Conservation (phyloP, 2,329 filamentous ascomycete species). For the Elsinoe ampelina region DNA sequence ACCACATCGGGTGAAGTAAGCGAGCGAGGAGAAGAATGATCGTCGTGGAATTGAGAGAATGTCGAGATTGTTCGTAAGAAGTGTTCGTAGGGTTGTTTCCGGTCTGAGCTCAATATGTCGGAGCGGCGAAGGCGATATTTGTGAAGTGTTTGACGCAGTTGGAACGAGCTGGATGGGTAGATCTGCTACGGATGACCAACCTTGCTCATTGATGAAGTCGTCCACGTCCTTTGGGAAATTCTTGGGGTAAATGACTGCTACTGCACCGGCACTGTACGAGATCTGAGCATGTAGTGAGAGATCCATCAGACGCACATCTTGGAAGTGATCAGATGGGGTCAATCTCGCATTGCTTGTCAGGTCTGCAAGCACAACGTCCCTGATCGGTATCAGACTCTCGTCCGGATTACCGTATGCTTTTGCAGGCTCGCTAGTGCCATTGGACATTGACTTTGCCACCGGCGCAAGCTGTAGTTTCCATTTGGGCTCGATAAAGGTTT, state of each 20-base stretch:
- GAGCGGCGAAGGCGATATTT: constrained; percentile 12
- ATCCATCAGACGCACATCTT: constrained; percentile 79
- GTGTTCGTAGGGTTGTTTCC: constrained; percentile 56
- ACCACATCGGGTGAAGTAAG: constrained; percentile 61
- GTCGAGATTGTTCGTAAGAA: constrained; percentile 77
- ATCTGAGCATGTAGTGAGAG: constrained; percentile 41
- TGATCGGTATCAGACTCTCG: constrained; percentile 47
- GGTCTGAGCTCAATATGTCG: constrained; percentile 28
- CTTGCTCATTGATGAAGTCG: constrained; percentile 66
- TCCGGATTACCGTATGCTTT: neutral
- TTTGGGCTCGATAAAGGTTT: constrained; percentile 66
- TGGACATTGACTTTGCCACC: too few relatives aligned
- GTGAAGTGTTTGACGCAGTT: constrained; percentile 24
- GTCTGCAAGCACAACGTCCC: constrained; percentile 46
- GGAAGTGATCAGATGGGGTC: constrained; percentile 73
- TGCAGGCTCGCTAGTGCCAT: neutral
- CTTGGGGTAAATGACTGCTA: constrained; percentile 73
- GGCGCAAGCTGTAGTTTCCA: constrained; percentile 46
- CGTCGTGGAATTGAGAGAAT: constrained; percentile 82
- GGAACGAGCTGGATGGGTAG: constrained; percentile 48
- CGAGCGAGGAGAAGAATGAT: constrained; percentile 71
- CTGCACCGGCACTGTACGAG: constrained; percentile 63
- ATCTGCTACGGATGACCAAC: constrained; percentile 67
- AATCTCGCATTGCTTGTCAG: constrained; percentile 60
- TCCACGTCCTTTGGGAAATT: constrained; percentile 79